Base-by-base conservation (phyloP, 306 rosid genomes). In the Gastrolobium villosum region DNA sequence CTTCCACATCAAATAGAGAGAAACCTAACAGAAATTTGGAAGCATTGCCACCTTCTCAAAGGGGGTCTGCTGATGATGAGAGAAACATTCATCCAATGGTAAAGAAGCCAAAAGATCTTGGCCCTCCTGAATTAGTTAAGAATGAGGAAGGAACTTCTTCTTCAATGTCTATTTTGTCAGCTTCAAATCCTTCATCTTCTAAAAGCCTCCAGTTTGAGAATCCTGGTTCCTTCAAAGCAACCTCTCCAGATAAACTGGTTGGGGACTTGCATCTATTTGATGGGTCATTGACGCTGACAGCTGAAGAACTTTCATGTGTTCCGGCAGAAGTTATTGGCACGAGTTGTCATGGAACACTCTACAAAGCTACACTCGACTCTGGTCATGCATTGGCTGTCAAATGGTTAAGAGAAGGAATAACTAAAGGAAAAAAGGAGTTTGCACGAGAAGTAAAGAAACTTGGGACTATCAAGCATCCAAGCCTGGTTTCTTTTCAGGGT, bases 311-410 rank as follows among this genome's bases (percentile, higher is more conserved):
- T 86, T 90, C 96, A 4, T 45, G 84, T 56, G 92, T 94, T 83
- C 87, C 92, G 1, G 96, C 96, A 0, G 94, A 90, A 90, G 80
- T 84, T 81, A 78, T 89, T 36, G 91, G 91, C 26, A 89, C 87
- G 77, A 93, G 96, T 79, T 93, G 96, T 79, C 97, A 93, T 66
- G 97, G 97, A 66, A 87, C 88, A 54, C 84, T 89, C 44, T 93
- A 89, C 72, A 93, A 89, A 83, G 94, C 96, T 40, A 83, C 88
- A 59, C 94, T 93, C 7, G 81, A 82, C 35, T 86, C 97, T 10
- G 96, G 92, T 73, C 90, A 82, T 74, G 65, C 75, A 54, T 72
- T 93, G 86, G 91, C 91, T 56, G 89, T 90, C 72, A 93, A 90
- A 81, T 89, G 94, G 92, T 82, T 93, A 65, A 82, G 83, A 83